Evolutionary conservation across 148 eudicot species (phyloP), one percentile per base, ranked within the genome.

Genomic region (Pouteria glomerata): DNA sequence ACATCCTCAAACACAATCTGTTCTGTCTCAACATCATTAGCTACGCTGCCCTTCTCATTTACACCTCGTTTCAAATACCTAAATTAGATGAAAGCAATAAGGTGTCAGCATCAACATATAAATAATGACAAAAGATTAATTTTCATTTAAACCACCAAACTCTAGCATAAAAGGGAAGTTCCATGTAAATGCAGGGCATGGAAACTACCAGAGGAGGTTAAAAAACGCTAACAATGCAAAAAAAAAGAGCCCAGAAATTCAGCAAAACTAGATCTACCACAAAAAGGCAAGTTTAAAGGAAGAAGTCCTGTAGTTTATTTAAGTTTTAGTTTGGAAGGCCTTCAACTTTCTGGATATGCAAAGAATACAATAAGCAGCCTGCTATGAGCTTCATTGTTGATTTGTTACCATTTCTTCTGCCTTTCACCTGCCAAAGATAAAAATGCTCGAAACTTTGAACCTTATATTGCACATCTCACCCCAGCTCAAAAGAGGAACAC

Each of bases 21-120:
- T 74, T 95, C 98, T 18, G 93, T 95, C 80, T 95, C 97, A 26
- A 95, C 98, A 79, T 95, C 98, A 80, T 95, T 95, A 50, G 98
- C 97, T 33, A 91, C 98, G 74, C 89, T 82, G 16, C 97, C 97
- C 71, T 85, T 86, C 78, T 91, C 93, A 80, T 95, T 95, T 33
- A 95, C 96, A 61, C 98, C 97, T 50, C 97, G 88, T 80, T 88
- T 95, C 66, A 95, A 78, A 76, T 91, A 95, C 81, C 98, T 92
- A 51, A 3, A 33, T 60, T 55, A 63, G 42, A 67, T 64, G 42
- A 64, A 70, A 73, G n/a, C 14, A 75, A 23, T 29, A 16, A 19
- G 41, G 19, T 53, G 18, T 30, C 44, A 52, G 13, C 59, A 68
- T 19, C 27, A 52, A 7, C n/a, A 18, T n/a, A n/a, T n/a, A n/a